Base-by-base conservation (phyloP, 345 rosid species). In the Firmiana major region DNA sequence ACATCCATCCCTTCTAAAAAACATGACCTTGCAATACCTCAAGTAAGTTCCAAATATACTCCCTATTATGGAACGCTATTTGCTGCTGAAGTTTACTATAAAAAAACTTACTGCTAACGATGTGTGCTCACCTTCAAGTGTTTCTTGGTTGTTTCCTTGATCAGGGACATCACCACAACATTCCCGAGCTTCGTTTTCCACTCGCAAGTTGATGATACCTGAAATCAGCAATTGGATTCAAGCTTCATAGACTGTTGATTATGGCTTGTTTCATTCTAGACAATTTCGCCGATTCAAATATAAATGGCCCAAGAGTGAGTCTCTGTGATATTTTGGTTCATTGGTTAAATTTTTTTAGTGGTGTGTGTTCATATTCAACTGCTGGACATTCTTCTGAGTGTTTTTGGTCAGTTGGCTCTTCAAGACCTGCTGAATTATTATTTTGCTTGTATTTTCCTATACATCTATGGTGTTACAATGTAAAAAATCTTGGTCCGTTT, bases 101-200 rank as follows among this genome's bases (percentile, higher is more conserved):
- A 54, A 24, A 4, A 58, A 64, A n/a, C 71, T 36, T 38, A 38
- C 3, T 1, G n/a, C 1, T 34, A 36, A 2, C 1, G 28, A 28
- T 59, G 6, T 8, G 26, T 71, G 26, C 51, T n/a, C 22, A 13
- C 62, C 9, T 42, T 57, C 19, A 12, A 40, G 22, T 24, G 19
- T 46, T 46, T 78, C 24, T 73, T 10, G 40, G 45, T 62, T 26
- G 57, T 54, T 75, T 69, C 15, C 40, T 49, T 80, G 78, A 40
- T 77, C 88, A 95, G 98, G 92, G 99, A 95, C 76, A 95, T 95
- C 76, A 93, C 99, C 0, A 93, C 99, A 40, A 88, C 98, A 9
- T 95, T 95, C 82, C 99, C 99, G 0, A 95, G 99, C 90, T 95
- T 95, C 73, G 99, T 95, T 66, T 95, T 95, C 83, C 99, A 95